phyloP scores from a whole-genome alignment of 768 basidiomycete genomes.

The Hygrophorus pudorinus region DNA sequence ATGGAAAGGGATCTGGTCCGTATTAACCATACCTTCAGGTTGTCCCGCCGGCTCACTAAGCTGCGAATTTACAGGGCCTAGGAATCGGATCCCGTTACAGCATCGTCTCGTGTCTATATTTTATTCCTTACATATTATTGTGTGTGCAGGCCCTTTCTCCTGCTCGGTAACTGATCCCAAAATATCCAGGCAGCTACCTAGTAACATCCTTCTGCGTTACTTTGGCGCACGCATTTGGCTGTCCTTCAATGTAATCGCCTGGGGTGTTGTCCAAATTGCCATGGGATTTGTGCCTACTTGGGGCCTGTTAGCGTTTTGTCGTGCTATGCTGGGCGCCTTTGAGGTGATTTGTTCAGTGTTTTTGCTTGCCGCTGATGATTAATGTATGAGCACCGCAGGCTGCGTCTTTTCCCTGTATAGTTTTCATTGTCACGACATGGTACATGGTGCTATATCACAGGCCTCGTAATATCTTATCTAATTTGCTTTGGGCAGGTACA shows the following conservation, averaged over 20 bases:
- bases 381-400: constrained; percentile 20
- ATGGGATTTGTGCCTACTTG: constrained; percentile 39
- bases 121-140: constrained; percentile 39
- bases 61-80: constrained; percentile 21
- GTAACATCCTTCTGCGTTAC: constrained; percentile 32
- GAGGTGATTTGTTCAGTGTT: constrained; percentile 21
- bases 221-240: constrained; percentile 33
- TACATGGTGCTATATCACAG: constrained; percentile 8
- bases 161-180: not conserved
- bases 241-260: constrained; percentile 31
- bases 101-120: constrained; percentile 35
- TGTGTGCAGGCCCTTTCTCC: constrained; percentile 15
- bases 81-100: constrained; percentile 31
- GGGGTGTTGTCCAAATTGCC: constrained; percentile 33
- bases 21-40: constrained; percentile 1
- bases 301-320: constrained; percentile 28
- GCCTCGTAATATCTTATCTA: not conserved
- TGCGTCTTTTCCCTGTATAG: constrained; percentile 39
- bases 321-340: constrained; percentile 31
- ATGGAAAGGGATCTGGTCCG: constrained; percentile 31
- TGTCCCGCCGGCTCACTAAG: not conserved
- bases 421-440: constrained; percentile 43
- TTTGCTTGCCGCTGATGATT: not conserved
- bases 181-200: constrained; percentile 29
- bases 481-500: constrained; percentile 28